Evolutionary conservation across 495 filamentous ascomycete species (phyloP), one percentile per base, ranked within the genome.

Genomic region (Aspergillus sclerotiicarbonarius): DNA sequence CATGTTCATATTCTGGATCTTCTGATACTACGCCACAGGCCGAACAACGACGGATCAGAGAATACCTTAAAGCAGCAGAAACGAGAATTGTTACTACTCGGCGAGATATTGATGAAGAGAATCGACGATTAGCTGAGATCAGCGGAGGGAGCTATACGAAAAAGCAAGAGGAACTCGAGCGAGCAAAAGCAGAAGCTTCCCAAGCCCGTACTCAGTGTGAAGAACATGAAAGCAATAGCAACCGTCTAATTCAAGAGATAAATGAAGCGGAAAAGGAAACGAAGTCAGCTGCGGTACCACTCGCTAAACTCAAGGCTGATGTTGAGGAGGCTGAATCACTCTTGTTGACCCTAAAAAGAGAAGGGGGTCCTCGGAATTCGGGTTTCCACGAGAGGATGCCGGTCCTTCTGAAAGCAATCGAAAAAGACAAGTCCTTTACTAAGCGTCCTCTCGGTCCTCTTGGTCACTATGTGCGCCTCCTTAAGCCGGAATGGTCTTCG

Each of bases 401-500:
- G 2, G 57, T 74, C 1, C 82, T 97, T 10, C 65, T 96, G 4
- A 76, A 67, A 31, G 78, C 80, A 8, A 91, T 98, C 63, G 78
- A 83, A 6, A 71, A 79, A 43, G 90, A 96, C 52, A 62, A 54
- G 2, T 71, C 84, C 0, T 97, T 94, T 60, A 69, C 73, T 20
- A 74, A 80, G 37, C 88, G 80, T 44, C 94, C 95, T 47, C 77
- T 97, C 33, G 94, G 94, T 0, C 94, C 94, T 0, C 80, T 97
- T 12, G 95, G 91, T 20, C 72, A 82, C 9, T 81, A 91, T 63
- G 78, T 98, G 20, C 84, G 82, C 52, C 70, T 98, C 37, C 76
- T 85, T 21, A 85, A 94, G 58, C 88, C 89, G 6, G 76, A 89
- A 64, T 99, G 94, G 94, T 87, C 87, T 6, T 83, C 80, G n/a